A percentile compares a stretch with the other conserved stretches of the same genome.
Conservation (phyloP, 371 early-diverging fungal species). For the Mucor circinelloides region DNA sequence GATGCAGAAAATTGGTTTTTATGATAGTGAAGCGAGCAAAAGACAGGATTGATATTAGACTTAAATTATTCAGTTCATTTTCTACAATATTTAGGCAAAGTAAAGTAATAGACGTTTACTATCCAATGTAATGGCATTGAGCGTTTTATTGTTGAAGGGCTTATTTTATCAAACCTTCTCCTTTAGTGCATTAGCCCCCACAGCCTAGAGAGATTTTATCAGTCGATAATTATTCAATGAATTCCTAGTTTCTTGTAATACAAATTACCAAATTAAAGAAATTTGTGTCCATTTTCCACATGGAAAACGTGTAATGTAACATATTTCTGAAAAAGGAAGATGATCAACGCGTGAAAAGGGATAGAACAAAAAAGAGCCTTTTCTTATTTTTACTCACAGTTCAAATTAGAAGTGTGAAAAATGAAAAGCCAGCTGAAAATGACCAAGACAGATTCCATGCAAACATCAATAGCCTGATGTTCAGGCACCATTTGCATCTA, state of each 20-base stretch:
- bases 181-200: background rate
- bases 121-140: slow-evolving; percentile 2
- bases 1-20: background rate
- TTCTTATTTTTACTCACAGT: background rate
- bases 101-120: background rate
- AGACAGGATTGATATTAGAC: slow-evolving; percentile 7
- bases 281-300: slow-evolving; percentile 17
- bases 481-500: background rate
- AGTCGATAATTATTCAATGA: slow-evolving; percentile 11
- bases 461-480: too few relatives aligned
- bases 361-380: background rate
- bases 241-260: background rate
- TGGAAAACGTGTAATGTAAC: slow-evolving; percentile 19
- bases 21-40: background rate
- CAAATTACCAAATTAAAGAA: slow-evolving; percentile 1
- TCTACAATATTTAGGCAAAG: background rate
- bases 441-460: background rate
- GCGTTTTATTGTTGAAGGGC: background rate
- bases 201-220: slow-evolving; percentile 2
- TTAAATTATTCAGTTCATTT: slow-evolving; percentile 8
- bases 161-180: slow-evolving; percentile 2
- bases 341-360: slow-evolving; percentile 16
- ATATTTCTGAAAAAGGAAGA: slow-evolving; percentile 5
- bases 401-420: background rate
- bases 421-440: background rate